Conservation (phyloP, 1,139 yeast genomes). For the Blastobotrys elegans region DNA sequence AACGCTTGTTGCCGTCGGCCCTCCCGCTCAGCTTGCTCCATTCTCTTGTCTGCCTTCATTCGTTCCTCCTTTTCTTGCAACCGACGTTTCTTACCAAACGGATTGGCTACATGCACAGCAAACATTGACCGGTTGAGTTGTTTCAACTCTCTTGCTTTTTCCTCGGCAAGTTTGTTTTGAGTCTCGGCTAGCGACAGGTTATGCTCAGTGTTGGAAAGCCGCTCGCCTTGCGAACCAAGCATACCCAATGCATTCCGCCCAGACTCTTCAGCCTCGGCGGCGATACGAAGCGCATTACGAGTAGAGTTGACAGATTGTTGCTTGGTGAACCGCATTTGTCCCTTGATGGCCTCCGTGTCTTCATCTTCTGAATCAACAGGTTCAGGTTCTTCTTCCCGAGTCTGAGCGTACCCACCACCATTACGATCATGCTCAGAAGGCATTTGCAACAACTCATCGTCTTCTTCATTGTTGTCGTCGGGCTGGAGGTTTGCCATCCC, state of each 20-base stretch:
- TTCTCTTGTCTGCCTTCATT: slow-evolving; percentile 59
- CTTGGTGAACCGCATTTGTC: slow-evolving; percentile 78
- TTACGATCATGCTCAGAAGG: slow-evolving; percentile 17
- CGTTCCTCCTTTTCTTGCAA: slow-evolving; percentile 70
- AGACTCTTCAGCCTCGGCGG: slow-evolving; percentile 86
- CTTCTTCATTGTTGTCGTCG: slow-evolving; percentile 37
- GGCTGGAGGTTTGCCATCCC: slow-evolving; percentile 9
- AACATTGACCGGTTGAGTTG: slow-evolving; percentile 78
- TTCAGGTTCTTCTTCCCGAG: slow-evolving; percentile 35
- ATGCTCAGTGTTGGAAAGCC: slow-evolving; percentile 73
- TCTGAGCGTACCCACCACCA: slow-evolving; percentile 1
- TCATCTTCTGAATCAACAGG: slow-evolving; percentile 55
- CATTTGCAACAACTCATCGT: slow-evolving; percentile 48
- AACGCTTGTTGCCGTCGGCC: slow-evolving; percentile 41
- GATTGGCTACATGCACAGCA: slow-evolving; percentile 76
- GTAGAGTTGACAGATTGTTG: slow-evolving; percentile 85
- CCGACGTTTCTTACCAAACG: slow-evolving; percentile 79
- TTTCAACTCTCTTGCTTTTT: slow-evolving; percentile 74
- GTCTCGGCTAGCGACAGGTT: slow-evolving; percentile 72
- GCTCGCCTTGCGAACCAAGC: slow-evolving; percentile 88
- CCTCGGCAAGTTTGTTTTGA: slow-evolving; percentile 78
- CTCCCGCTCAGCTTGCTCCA: slow-evolving; percentile 45
- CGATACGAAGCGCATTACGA: slow-evolving; percentile 79
- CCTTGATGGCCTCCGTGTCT: slow-evolving; percentile 83
- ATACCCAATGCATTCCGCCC: slow-evolving; percentile 88